phyloP scores from a whole-genome alignment of 768 basidiomycete genomes.

The Pleurotus tuber-regium region DNA sequence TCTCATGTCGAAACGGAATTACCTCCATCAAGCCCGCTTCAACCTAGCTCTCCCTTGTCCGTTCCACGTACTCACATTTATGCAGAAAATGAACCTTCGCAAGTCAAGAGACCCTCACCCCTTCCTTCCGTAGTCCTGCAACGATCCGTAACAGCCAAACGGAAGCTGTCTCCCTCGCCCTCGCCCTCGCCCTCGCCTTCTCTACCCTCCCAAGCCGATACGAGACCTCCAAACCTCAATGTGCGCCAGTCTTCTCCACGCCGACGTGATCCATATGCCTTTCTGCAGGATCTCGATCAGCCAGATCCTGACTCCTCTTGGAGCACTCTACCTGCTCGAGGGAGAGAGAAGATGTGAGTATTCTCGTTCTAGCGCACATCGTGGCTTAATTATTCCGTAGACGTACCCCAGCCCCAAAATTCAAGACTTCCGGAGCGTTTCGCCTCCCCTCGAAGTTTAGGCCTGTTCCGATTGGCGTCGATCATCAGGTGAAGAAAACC shows the following conservation, averaged over 20 bases:
- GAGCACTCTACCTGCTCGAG: slow-evolving; percentile 1
- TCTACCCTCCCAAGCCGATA: not conserved
- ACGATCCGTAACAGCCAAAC: not conserved
- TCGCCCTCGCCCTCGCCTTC: not conserved
- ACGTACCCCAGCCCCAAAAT: not conserved
- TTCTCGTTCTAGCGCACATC: not conserved
- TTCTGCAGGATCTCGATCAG: not conserved
- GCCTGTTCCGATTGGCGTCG: not conserved
- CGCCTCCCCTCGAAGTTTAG: slow-evolving; percentile 6
- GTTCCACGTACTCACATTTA: too few species aligned
- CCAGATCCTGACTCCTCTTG: slow-evolving; percentile 5
- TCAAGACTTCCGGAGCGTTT: slow-evolving; percentile 11
- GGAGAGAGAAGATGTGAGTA: not conserved
- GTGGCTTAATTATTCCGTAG: too few species aligned
- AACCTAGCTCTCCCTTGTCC: too few species aligned
- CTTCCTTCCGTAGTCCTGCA: too few species aligned
- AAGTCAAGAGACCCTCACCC: too few species aligned
- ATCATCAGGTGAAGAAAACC: not conserved
- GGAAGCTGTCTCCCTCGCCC: not conserved
- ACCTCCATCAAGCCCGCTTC: too few species aligned
- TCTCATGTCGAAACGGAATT: too few species aligned
- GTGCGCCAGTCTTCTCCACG: not conserved
- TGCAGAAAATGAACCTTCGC: too few species aligned
- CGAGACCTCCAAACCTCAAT: too few species aligned
- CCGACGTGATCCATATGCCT: not conserved